Evolutionary conservation across 805 yeast genomes (phyloP).

Genomic region (Starmerella vaccinii): DNA sequence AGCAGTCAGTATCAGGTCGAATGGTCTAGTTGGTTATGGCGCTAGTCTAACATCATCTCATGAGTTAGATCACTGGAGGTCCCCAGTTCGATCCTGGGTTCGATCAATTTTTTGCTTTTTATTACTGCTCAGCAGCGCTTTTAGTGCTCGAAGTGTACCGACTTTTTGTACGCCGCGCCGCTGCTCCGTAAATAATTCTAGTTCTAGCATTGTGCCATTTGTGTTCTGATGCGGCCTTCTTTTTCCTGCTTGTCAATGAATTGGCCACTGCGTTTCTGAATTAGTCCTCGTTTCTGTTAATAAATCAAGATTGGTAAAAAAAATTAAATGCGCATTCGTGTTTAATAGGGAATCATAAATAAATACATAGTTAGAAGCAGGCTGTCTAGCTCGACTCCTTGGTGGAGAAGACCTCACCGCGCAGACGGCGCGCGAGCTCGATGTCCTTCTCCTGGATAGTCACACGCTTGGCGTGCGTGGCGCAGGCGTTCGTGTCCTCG

Average conservation of each 20-base stretch:
- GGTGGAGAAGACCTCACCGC: constrained; percentile 34
- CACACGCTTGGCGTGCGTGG: constrained; percentile 89
- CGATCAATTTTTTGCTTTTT: constrained; percentile 19
- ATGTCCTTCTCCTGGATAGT: constrained; percentile 87
- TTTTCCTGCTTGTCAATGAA: too few species aligned
- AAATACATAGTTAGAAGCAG: background rate
- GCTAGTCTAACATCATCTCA: constrained; percentile 23
- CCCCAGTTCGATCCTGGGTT: constrained; percentile 26
- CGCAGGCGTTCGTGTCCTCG: constrained; percentile 86
- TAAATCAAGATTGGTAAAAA: background rate
- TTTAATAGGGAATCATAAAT: constrained; percentile 7
- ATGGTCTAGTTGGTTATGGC: constrained; percentile 26
- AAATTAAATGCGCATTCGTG: background rate
- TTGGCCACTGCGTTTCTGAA: too few species aligned
- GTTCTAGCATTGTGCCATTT: too few species aligned
- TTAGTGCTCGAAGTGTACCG: too few species aligned
- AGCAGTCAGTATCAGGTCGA: constrained; percentile 15
- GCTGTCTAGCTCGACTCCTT: constrained; percentile 20
- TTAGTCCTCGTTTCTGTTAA: too few species aligned
- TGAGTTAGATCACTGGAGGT: constrained; percentile 25
- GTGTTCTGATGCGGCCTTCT: too few species aligned
- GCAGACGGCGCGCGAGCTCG: constrained; percentile 47
- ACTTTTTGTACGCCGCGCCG: too few species aligned
- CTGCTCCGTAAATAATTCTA: too few species aligned
- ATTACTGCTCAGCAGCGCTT: too few species aligned